Conservation (phyloP, 495 filamentous ascomycete genomes). For the Penicillium macrosclerotiorum region DNA sequence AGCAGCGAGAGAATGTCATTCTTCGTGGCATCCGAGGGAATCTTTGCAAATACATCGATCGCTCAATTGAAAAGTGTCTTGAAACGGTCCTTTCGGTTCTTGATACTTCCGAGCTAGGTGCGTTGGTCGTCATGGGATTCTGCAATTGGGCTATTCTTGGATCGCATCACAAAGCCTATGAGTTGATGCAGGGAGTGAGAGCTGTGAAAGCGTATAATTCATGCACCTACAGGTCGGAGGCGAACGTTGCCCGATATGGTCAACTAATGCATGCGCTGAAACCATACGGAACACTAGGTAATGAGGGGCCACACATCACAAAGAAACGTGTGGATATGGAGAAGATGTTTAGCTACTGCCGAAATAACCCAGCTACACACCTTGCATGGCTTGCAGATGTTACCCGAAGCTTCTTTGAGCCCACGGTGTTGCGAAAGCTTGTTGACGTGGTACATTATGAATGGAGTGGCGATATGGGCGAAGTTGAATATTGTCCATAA, state of each 20-base stretch:
- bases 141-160: conserved; percentile 26
- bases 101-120: conserved; percentile 3
- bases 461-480: conserved; percentile 18
- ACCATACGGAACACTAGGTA: conserved; percentile 17
- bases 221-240: conserved; percentile 8
- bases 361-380: conserved; percentile 5
- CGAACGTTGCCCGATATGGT: conserved; percentile 5
- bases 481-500: conserved; percentile 20
- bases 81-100: conserved; percentile 1
- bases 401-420: conserved; percentile 19
- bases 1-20: conserved; percentile 19
- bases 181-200: conserved; percentile 7
- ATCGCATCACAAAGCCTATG: conserved; percentile 26
- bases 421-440: conserved; percentile 15
- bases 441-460: conserved; percentile 26
- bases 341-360: conserved; percentile 10
- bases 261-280: conserved; percentile 12
- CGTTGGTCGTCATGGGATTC: conserved; percentile 16
- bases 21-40: conserved; percentile 16
- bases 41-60: conserved; percentile 15
- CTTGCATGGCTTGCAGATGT: conserved; percentile 28
- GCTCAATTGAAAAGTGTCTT: conserved; percentile 9
- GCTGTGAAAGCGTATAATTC: background rate
- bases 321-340: conserved; percentile 19
- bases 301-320: conserved; percentile 1